Evolutionary conservation across 495 filamentous ascomycete genomes (phyloP).

Genomic region (Aspergillus sclerotiicarbonarius): DNA sequence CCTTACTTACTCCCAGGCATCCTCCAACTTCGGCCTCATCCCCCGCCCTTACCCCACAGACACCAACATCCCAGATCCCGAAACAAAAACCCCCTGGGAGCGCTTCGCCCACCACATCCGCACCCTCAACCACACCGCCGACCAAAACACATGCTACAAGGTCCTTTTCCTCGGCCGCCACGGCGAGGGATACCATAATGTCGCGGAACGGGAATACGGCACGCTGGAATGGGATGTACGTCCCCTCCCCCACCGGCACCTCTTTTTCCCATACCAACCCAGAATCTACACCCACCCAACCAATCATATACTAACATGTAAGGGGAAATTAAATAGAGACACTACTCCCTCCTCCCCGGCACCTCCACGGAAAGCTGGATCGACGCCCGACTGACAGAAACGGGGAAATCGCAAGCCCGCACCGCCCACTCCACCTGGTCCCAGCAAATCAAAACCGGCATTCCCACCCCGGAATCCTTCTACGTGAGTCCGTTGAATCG

Average conservation of each 20-base stretch:
- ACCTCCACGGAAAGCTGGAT: conserved; percentile 66
- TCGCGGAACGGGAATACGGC: conserved; percentile 63
- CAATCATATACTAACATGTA: too few species aligned
- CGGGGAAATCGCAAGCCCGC: conserved; percentile 63
- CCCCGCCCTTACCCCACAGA: conserved; percentile 51
- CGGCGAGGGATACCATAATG: conserved; percentile 71
- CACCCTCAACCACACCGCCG: conserved; percentile 49
- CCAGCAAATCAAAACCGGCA: conserved; percentile 48
- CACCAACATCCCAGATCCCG: conserved; percentile 25
- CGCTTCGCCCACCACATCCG: conserved; percentile 56
- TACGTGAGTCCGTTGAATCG: conserved; percentile 75
- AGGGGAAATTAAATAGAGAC: too few species aligned
- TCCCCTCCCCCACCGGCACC: not conserved
- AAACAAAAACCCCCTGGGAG: conserved; percentile 58
- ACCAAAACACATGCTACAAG: conserved; percentile 52
- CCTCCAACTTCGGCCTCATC: conserved; percentile 67
- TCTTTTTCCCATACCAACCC: not conserved
- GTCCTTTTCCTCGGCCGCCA: conserved; percentile 71
- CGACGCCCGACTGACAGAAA: conserved; percentile 66
- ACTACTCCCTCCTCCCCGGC: conserved; percentile 72
- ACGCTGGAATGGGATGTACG: conserved; percentile 64
- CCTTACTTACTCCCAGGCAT: conserved; percentile 23
- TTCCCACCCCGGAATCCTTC: conserved; percentile 64
- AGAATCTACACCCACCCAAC: not conserved
- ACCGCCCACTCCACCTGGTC: conserved; percentile 64